Conservation (phyloP, 495 filamentous ascomycete genomes). For the Tuber microsphaerosporum region DNA sequence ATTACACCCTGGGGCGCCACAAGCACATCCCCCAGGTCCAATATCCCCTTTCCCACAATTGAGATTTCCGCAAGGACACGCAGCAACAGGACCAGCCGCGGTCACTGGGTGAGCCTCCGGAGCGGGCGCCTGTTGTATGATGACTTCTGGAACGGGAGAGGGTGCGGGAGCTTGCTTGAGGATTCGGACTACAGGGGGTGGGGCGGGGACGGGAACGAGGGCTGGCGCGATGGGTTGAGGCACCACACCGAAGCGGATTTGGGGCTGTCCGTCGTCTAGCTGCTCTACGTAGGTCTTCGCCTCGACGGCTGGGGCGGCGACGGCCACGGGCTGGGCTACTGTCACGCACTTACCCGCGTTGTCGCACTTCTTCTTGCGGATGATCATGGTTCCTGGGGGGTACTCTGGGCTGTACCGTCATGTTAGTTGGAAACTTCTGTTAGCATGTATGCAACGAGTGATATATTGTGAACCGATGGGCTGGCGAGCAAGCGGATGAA, state of each 20-base stretch:
- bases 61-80: slow-evolving; percentile 33
- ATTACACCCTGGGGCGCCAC: slow-evolving; percentile 30
- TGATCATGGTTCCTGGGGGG: slow-evolving; percentile 32
- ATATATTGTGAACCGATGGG: background rate
- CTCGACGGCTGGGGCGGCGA: background rate
- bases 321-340: slow-evolving; percentile 7
- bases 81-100: slow-evolving; percentile 41
- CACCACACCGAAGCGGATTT: background rate
- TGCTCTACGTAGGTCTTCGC: background rate
- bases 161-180: background rate
- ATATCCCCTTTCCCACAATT: slow-evolving; percentile 6
- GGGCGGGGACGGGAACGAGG: background rate
- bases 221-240: slow-evolving; percentile 7
- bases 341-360: background rate
- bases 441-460: slow-evolving; percentile 6
- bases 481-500: background rate
- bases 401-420: slow-evolving; percentile 20
- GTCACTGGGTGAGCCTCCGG: background rate
- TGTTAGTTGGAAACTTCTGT: slow-evolving; percentile 5
- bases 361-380: slow-evolving; percentile 14
- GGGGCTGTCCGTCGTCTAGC: slow-evolving; percentile 18
- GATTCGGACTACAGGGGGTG: background rate
- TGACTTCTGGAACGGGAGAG: slow-evolving; percentile 5
- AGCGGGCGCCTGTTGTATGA: background rate
- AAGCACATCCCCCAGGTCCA: slow-evolving; percentile 18